Evolutionary conservation across 2,329 filamentous ascomycete species (phyloP), one percentile per base, ranked within the genome.

Genomic region (Colletotrichum sp.): DNA sequence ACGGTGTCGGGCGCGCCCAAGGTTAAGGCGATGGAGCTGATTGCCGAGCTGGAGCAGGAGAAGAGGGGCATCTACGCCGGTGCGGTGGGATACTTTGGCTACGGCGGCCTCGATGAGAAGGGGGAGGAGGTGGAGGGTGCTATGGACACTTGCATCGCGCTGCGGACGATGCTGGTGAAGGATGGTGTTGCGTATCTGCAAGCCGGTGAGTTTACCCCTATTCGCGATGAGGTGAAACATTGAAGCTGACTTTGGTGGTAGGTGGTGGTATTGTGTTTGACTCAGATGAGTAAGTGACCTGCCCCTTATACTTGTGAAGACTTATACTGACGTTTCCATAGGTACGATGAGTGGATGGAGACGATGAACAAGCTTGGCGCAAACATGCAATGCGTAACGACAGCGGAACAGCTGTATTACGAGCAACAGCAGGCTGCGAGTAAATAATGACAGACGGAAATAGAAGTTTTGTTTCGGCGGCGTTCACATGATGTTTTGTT

Each of bases 1-100:
- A 99, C 97, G 0, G 96, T 98, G 34, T 97, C 94, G 21, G 97
- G 97, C 6, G 96, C 97, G 6, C 97, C 97, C 73, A 99, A 99
- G 87, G 96, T 99, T 71, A 92, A 93, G 77, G 97, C 97, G 4
- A 99, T 99, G 97, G 95, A 98, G 86, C 89, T 99, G 77, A 99
- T 99, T 80, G 96, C 95, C 62, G 96, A 98, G 87, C 87, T 98
- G 62, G 97, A 99, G 86, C 88, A 91, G 78, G 97, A 99, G 89
- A 98, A 98, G 89, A 91, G 97, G 70, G 96, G 97, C 55, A 92
- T 98, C 52, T 99, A 99, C 82, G 97, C 97, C 10, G 97, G 97
- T 32, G 97, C 97, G 1, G 96, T 98, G 1, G 97, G 97, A 3
- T 99, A 98, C 87, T 99, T 98, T 84, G 96, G 96, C 12, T 98